phyloP scores from a whole-genome alignment of 2,329 filamentous ascomycete genomes.

The Thelonectria rubi region DNA sequence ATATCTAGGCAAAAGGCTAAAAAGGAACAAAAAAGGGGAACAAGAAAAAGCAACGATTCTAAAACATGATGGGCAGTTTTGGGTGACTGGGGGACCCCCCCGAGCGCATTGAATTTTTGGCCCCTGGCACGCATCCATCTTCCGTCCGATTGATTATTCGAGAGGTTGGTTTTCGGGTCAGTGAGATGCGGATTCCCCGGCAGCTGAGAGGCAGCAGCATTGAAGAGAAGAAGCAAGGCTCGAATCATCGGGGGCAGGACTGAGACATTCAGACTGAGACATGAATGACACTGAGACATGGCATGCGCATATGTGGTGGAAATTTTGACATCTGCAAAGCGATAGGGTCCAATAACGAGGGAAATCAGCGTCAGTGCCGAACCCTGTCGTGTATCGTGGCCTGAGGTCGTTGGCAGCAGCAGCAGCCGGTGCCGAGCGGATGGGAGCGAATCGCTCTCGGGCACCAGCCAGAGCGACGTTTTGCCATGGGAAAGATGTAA shows the following conservation, averaged over 20 bases:
- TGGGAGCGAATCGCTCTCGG: conserved; percentile 31
- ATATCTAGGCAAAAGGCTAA: conserved; percentile 23
- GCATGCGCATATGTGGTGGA: not conserved
- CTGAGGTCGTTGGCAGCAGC: not conserved
- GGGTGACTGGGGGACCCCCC: conserved; percentile 20
- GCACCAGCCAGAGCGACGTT: too few relatives aligned
- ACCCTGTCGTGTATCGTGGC: conserved; percentile 9
- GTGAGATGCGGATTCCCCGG: not conserved
- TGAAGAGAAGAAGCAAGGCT: not conserved
- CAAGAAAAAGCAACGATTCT: conserved; percentile 32
- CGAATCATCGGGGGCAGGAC: too few relatives aligned
- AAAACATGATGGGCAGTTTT: conserved; percentile 30
- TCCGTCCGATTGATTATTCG: conserved; percentile 6
- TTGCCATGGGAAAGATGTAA: not conserved
- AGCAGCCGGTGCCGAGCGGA: not conserved
- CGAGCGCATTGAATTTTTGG: conserved; percentile 22
- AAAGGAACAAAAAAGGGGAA: conserved; percentile 9
- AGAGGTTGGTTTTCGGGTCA: conserved; percentile 1
- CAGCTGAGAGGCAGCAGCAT: conserved; percentile 11
- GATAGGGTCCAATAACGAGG: not conserved
- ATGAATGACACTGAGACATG: conserved; percentile 15
- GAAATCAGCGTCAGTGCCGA: conserved; percentile 10
- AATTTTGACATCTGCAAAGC: too few relatives aligned
- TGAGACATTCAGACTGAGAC: conserved; percentile 20
- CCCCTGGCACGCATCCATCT: conserved; percentile 18